Evolutionary conservation across 495 filamentous ascomycete species (phyloP).

Genomic region (Neurospora sp.): DNA sequence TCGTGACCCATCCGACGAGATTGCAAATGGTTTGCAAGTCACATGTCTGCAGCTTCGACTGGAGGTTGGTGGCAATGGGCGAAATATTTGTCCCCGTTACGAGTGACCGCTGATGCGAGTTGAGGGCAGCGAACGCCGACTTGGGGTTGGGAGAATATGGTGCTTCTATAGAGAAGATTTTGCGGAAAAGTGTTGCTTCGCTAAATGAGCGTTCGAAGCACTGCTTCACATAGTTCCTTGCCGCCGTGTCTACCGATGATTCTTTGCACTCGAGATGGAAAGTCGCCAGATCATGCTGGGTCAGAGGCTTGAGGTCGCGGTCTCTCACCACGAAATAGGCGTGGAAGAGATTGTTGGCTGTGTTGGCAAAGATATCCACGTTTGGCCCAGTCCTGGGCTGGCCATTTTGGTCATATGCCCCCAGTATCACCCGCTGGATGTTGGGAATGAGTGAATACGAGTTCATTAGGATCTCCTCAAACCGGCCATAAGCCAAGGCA

Average conservation of each 20-base stretch:
- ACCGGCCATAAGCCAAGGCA: constrained; percentile 40
- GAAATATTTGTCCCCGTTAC: constrained; percentile 35
- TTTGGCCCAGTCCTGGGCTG: constrained; percentile 42
- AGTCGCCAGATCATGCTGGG: constrained; percentile 41
- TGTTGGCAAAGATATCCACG: constrained; percentile 54
- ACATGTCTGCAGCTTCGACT: constrained; percentile 29
- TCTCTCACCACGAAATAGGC: constrained; percentile 33
- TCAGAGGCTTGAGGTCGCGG: constrained; percentile 42
- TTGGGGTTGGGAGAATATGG: constrained; percentile 31
- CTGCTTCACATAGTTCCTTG: constrained; percentile 39
- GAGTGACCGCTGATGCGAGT: constrained; percentile 26
- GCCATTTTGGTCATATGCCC: constrained; percentile 54
- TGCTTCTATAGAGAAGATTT: constrained; percentile 39
- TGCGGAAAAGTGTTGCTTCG: constrained; percentile 35
- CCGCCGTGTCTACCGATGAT: constrained; percentile 32
- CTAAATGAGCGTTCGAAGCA: constrained; percentile 38
- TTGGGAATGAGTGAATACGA: constrained; percentile 36
- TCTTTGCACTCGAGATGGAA: constrained; percentile 37
- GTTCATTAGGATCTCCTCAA: constrained; percentile 36
- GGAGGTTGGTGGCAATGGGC: constrained; percentile 35
- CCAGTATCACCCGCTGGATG: constrained; percentile 31
- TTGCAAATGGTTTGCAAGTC: constrained; percentile 54
- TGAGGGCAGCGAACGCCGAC: constrained; percentile 33
- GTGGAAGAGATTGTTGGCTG: constrained; percentile 35
- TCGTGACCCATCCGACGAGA: constrained; percentile 69